Evolutionary conservation across 2,329 filamentous ascomycete genomes (phyloP).

Genomic region (Fusarium xylarioides): DNA sequence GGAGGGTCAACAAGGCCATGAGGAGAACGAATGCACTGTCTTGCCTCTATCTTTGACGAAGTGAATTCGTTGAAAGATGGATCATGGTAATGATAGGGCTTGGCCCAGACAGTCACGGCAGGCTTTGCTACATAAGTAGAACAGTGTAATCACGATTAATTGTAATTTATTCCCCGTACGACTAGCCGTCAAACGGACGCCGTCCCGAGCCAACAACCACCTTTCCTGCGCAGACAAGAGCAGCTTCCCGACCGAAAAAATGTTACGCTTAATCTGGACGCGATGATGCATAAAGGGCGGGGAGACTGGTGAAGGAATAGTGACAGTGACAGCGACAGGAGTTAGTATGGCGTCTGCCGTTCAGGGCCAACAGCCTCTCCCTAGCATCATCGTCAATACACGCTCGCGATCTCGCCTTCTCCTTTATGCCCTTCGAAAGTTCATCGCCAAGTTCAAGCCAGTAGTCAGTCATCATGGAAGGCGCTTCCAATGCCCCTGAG

Average conservation of each 20-base stretch:
- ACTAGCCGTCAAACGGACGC: background rate
- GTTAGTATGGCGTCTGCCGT: background rate
- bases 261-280: background rate
- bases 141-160: background rate
- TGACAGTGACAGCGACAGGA: background rate
- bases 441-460: background rate
- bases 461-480: background rate
- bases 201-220: background rate
- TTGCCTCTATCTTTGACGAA: background rate
- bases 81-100: background rate
- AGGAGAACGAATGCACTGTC: background rate
- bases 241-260: background rate
- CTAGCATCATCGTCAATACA: background rate
- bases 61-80: background rate
- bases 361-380: background rate
- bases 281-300: background rate
- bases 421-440: background rate
- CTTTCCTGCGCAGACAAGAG: background rate
- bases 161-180: background rate
- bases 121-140: background rate
- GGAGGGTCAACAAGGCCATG: background rate
- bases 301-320: background rate
- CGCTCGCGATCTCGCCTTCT: background rate
- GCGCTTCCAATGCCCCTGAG: background rate
- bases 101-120: background rate